Evolutionary conservation across 192 early-diverging fungal species (phyloP).

Genomic region (Obelidium mucronatum): DNA sequence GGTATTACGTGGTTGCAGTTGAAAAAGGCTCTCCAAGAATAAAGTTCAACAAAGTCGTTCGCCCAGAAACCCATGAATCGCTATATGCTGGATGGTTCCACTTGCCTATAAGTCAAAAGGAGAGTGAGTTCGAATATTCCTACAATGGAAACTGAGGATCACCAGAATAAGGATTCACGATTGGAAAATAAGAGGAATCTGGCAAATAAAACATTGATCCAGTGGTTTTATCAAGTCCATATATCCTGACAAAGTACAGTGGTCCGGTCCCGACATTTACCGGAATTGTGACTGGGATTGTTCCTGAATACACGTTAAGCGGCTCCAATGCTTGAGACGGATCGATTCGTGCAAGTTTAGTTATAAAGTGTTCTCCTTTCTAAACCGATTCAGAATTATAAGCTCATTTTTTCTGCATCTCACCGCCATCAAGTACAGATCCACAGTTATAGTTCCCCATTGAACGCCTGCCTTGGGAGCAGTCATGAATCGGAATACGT

Average conservation of each 20-base stretch:
- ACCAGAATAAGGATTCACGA: conserved; percentile 16
- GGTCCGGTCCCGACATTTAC: conserved; percentile 13
- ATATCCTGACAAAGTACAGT: conserved; percentile 11
- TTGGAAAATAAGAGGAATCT: conserved; percentile 13
- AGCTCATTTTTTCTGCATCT: neutral
- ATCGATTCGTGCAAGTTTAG: conserved; percentile 20
- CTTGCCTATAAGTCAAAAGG: neutral
- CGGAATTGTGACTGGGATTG: conserved; percentile 26
- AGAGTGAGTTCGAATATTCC: neutral
- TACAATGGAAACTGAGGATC: neutral
- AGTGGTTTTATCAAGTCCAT: conserved; percentile 3
- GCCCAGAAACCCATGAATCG: conserved; percentile 23
- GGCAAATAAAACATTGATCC: neutral
- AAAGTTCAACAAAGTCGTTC: conserved; percentile 13
- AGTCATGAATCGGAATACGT: conserved; percentile 28
- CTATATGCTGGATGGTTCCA: neutral
- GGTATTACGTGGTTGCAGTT: neutral
- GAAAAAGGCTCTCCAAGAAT: neutral
- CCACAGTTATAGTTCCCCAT: conserved; percentile 24
- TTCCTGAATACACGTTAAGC: neutral
- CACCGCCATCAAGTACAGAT: conserved; percentile 12
- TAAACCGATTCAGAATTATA: neutral
- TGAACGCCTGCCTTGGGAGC: neutral
- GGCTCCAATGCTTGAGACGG: conserved; percentile 23
- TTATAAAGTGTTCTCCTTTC: conserved; percentile 16